phyloP scores from a whole-genome alignment of 768 basidiomycete species.

The Suillus paluster region DNA sequence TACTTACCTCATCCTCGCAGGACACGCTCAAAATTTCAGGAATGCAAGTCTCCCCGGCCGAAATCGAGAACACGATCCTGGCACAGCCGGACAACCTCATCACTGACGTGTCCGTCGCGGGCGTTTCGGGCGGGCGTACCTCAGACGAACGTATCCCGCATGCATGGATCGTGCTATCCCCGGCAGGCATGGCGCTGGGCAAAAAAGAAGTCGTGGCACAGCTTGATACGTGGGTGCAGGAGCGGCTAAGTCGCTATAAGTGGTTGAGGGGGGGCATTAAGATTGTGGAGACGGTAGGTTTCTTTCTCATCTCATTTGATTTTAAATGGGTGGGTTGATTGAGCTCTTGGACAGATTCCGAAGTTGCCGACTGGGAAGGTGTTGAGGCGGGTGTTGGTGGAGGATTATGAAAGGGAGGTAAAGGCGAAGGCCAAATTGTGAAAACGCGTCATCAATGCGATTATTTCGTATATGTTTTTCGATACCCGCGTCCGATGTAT shows the following conservation, averaged over 20 bases:
- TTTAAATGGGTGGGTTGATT: neutral
- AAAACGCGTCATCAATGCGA: neutral
- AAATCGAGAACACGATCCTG: slow-evolving; percentile 66
- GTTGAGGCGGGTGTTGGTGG: slow-evolving; percentile 58
- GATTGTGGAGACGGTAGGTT: slow-evolving; percentile 57
- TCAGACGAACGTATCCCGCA: slow-evolving; percentile 70
- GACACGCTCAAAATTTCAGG: slow-evolving; percentile 78
- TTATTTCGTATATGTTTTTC: neutral
- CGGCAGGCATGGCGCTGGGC: slow-evolving; percentile 52
- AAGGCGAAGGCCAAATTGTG: slow-evolving; percentile 22
- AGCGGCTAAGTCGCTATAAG: slow-evolving; percentile 69
- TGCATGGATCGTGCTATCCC: slow-evolving; percentile 72
- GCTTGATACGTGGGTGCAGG: slow-evolving; percentile 59
- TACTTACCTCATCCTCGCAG: slow-evolving; percentile 31
- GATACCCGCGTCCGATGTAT: neutral
- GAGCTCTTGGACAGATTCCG: slow-evolving; percentile 50
- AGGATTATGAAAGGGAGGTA: slow-evolving; percentile 46
- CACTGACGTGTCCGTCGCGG: slow-evolving; percentile 66
- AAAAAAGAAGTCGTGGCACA: slow-evolving; percentile 41
- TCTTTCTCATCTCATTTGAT: slow-evolving; percentile 1
- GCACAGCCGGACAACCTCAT: slow-evolving; percentile 62
- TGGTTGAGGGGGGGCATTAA: slow-evolving; percentile 72
- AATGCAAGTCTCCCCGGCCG: slow-evolving; percentile 70
- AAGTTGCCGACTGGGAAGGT: slow-evolving; percentile 71
- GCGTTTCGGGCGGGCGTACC: slow-evolving; percentile 67